Percentiles rank a stretch among this genome's conserved stretches.
These are phyloP conservation scores for Schoenoplectus tabernaemontani DNA, from an alignment of 202 grass and related monocot genomes.

Conservation along the genomic window DNA sequence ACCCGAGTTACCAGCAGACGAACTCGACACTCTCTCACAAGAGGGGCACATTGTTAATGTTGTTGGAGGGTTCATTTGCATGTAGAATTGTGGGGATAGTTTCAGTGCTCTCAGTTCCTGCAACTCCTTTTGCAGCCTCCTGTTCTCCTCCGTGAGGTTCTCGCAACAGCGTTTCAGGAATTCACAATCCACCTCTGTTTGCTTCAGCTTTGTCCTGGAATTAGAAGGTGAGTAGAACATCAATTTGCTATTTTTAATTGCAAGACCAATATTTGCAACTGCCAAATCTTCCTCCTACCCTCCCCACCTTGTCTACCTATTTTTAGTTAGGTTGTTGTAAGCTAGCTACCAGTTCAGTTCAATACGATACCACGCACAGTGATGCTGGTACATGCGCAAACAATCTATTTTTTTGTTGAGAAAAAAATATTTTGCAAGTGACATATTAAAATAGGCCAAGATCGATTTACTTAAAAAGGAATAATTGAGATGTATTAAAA, in stretches of 20 bases:
- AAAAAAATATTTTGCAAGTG: neutral
- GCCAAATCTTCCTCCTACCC: neutral
- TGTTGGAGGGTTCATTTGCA: conserved; percentile 80
- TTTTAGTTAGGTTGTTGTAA: neutral
- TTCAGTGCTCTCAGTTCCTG: conserved; percentile 76
- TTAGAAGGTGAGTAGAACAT: neutral
- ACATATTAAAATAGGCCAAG: no score
- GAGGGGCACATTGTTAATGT: conserved; percentile 96
- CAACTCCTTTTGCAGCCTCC: conserved; percentile 86
- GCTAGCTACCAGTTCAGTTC: neutral
- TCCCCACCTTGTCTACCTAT: neutral
- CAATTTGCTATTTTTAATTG: neutral
- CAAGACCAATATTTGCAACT: neutral
- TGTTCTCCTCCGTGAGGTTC: conserved; percentile 87
- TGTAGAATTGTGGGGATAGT: conserved; percentile 71
- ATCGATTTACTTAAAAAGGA: no score
- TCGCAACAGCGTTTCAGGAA: conserved; percentile 92
- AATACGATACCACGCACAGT: neutral
- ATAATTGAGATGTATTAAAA: neutral
- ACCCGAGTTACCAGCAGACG: neutral
- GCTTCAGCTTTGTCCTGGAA: conserved; percentile 89
- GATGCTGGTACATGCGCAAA: neutral
- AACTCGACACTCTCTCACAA: conserved; percentile 70
- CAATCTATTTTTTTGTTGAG: neutral
- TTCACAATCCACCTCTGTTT: conserved; percentile 96